Base-by-base conservation (phyloP, 768 basidiomycete species). In the Amanita rimosa region DNA sequence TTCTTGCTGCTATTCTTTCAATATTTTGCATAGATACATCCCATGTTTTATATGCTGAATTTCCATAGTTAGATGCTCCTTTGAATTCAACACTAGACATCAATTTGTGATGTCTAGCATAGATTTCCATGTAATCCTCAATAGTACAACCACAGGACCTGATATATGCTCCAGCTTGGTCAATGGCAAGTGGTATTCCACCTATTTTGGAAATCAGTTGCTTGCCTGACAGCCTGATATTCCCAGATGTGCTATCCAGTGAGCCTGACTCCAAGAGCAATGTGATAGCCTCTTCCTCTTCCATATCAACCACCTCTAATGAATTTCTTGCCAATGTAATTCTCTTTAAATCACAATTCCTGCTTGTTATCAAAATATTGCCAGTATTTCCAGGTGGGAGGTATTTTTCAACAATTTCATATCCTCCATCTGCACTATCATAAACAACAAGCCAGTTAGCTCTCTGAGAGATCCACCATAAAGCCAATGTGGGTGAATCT, bases 381-480 rank as follows among this genome's bases (percentile, higher is more conserved):
- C 29, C 29, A 29, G 2, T 11, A 4, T 29, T 29, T 29, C 29
- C 29, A 35, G 2, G 57, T 29, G 29, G 29, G 9, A 29, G 29
- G 29, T 29, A 29, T 29, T 29, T 29, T 29, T 29, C 29, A 29
- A 29, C 10, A 29, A 29, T 29, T 2, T 11, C 9, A 29, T 29
- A 29, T 29, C 29, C 29, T 29, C 29, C 29, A 29, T 29, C 29
- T 29, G 34, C 29, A 29, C 29, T 29, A 29, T 29, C 29, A 29
- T 29, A 29, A 3, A 29, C 29, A 29, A 29, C 11, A 17, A 58
- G 50, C 56, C 57, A 58, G 9, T 50, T 44, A 11, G 26, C 33
- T 31, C n/a, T 44, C 2, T 11, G 17, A 26, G 52, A 49, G 27
- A 58, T 42, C 54, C 54, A 57, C 3, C 19, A 16, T 4, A 59